Conservation (phyloP, 306 rosid genomes). For the Rosa chinensis region DNA sequence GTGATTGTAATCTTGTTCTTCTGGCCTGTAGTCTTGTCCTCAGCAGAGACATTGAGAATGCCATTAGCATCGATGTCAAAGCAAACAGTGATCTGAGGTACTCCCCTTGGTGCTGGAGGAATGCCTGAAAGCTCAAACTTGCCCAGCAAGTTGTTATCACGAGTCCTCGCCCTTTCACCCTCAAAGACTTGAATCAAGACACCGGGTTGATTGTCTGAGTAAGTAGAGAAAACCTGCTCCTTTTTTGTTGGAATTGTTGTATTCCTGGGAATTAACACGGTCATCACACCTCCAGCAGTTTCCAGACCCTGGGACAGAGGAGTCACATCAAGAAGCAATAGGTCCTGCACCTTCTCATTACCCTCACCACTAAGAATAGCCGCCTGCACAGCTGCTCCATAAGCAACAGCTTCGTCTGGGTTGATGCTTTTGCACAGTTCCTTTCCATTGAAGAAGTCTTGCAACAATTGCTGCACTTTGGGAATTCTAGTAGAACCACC, state of each 20-base stretch:
- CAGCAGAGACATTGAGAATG: conserved; percentile 18
- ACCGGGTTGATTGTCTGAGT: conserved; percentile 21
- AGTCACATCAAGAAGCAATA: conserved; percentile 19
- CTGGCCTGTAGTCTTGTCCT: conserved; percentile 20
- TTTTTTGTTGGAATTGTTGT: conserved; percentile 23
- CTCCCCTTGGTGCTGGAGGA: conserved; percentile 24
- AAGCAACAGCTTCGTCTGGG: conserved; percentile 23
- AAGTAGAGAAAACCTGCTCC: conserved; percentile 24
- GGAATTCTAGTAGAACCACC: conserved; percentile 26
- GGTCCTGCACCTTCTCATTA: conserved; percentile 20
- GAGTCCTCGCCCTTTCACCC: conserved; percentile 24
- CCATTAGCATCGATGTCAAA: conserved; percentile 23
- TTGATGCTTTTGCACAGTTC: conserved; percentile 22
- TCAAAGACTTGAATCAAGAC: conserved; percentile 28
- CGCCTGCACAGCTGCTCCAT: conserved; percentile 23
- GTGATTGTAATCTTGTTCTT: conserved; percentile 25
- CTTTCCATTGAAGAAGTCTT: conserved; percentile 25
- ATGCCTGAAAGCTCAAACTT: conserved; percentile 24
- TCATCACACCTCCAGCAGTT: conserved; percentile 28
- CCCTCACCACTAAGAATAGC: conserved; percentile 18
- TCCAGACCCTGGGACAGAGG: conserved; percentile 18
- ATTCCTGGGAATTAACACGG: conserved; percentile 16
- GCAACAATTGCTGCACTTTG: conserved; percentile 21
- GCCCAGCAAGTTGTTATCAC: conserved; percentile 18
- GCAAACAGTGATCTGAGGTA: conserved; percentile 22